These are phyloP conservation scores for Mycena venus DNA, from an alignment of 768 basidiomycete genomes.

Conservation along the genomic window DNA sequence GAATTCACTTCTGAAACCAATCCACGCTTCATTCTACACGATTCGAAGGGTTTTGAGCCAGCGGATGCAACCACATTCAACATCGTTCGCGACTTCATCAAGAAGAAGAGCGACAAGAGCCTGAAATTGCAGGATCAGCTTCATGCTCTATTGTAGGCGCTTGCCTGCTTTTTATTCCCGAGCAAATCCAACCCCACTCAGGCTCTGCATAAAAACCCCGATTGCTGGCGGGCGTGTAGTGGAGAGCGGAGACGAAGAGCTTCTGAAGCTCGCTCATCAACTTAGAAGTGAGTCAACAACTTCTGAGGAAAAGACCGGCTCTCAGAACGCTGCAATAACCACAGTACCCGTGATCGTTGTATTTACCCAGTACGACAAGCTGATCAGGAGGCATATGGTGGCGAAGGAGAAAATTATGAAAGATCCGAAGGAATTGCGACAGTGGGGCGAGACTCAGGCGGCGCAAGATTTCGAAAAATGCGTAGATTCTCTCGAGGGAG, in stretches of 20 bases:
- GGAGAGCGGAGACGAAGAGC: slow-evolving; percentile 42
- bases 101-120: slow-evolving; percentile 21
- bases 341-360: slow-evolving; percentile 49
- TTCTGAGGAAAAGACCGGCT: not conserved
- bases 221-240: slow-evolving; percentile 24
- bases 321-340: not conserved
- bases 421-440: not conserved
- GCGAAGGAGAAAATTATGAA: not conserved
- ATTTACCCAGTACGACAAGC: slow-evolving; percentile 49
- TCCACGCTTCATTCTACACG: slow-evolving; percentile 45
- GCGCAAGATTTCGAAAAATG: not conserved
- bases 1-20: slow-evolving; percentile 44
- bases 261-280: slow-evolving; percentile 38
- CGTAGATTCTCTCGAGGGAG: not conserved
- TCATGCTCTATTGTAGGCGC: slow-evolving; percentile 44
- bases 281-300: slow-evolving; percentile 23
- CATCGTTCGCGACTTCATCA: slow-evolving; percentile 42
- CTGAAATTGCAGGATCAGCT: slow-evolving; percentile 40
- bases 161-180: not conserved
- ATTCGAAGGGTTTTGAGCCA: slow-evolving; percentile 46
- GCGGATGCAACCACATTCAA: slow-evolving; percentile 41
- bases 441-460: not conserved
- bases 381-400: not conserved
- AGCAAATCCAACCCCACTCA: not conserved
- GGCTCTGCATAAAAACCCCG: not conserved